Evolutionary conservation across 352 stramenopile species (phyloP), one percentile per base, ranked within the genome.

Genomic region (Pythium brachiatum): DNA sequence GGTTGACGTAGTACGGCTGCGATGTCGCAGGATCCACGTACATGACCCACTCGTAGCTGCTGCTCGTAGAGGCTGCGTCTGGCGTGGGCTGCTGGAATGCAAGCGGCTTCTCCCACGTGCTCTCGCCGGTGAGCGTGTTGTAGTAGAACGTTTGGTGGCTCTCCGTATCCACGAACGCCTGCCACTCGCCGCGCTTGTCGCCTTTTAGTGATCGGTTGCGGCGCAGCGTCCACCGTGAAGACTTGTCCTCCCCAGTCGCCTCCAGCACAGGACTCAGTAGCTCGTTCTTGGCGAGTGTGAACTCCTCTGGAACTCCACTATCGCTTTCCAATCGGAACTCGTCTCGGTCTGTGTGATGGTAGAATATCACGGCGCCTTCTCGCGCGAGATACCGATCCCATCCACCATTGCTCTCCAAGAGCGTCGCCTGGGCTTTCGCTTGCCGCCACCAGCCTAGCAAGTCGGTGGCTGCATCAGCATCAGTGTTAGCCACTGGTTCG

Each of bases 81-180:
- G 15, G 3, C 2, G 23, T n/a, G 5, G 21, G 15, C 23, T 38
- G 20, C 26, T 69, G 23, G 12, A 54, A 3, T 11, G 26, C 52
- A 54, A 61, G 63, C 23, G 48, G 83, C 23, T 52, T 43, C 21
- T 75, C 73, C 85, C 85, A 94, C 32, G 78, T 75, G 51, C 78
- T 83, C 62, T 86, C 81, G 13, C 77, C 71, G 0, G 83, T 90
- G 44, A 50, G 18, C 5, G 63, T 52, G 65, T 92, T 92, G 70
- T 88, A 89, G 68, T 92, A 92, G 58, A 85, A 94, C 41, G 68
- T 66, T 27, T 79, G 71, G 7, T 77, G 71, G n/a, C 64, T 86
- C 13, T 67, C 68, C 8, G 78, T 57, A 53, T 94, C 83, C 46
- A 89, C 65, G 47, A 86, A 83, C 46, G 73, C 73, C 43, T 85